phyloP scores from a whole-genome alignment of 2,329 filamentous ascomycete species.

The Xylaria sp. region DNA sequence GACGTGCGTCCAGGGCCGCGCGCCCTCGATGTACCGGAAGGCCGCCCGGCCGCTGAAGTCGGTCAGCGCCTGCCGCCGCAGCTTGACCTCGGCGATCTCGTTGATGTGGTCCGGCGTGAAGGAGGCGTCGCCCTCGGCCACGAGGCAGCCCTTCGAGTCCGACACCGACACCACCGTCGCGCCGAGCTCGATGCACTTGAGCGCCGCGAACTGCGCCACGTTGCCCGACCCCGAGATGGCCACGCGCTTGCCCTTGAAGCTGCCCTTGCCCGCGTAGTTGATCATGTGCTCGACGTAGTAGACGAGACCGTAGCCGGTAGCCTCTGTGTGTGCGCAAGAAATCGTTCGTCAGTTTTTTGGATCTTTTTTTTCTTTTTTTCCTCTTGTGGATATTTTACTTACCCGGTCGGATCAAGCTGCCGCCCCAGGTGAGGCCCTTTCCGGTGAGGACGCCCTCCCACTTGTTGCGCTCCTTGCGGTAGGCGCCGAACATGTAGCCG shows the following conservation, averaged over 20 bases:
- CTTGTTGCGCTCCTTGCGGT: conserved; percentile 83
- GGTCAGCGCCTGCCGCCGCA: conserved; percentile 80
- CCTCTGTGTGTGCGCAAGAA: conserved; percentile 67
- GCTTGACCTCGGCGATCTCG: conserved; percentile 82
- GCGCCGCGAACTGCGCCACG: conserved; percentile 94
- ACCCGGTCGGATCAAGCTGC: conserved; percentile 83
- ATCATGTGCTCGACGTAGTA: conserved; percentile 99
- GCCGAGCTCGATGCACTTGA: conserved; percentile 95
- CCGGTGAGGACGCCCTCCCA: conserved; percentile 97
- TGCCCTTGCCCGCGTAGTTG: conserved; percentile 82
- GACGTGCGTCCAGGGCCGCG: conserved; percentile 88
- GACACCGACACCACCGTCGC: conserved; percentile 90
- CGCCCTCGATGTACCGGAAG: conserved; percentile 86
- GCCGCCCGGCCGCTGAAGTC: conserved; percentile 62
- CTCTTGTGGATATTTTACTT: conserved; percentile 21
- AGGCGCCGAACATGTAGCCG: conserved; percentile 92
- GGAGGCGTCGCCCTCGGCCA: conserved; percentile 69
- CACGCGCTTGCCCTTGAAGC: conserved; percentile 88
- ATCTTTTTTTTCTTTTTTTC: not conserved
- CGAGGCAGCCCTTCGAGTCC: conserved; percentile 83
- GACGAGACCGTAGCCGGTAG: conserved; percentile 93
- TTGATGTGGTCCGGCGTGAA: conserved; percentile 81
- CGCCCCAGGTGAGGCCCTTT: conserved; percentile 93
- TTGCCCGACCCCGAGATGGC: conserved; percentile 97
- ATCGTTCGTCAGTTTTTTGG: conserved; percentile 6